Evolutionary conservation across 1,284 basidiomycete genomes (phyloP).

Genomic region (Apiotrichum laibachii): DNA sequence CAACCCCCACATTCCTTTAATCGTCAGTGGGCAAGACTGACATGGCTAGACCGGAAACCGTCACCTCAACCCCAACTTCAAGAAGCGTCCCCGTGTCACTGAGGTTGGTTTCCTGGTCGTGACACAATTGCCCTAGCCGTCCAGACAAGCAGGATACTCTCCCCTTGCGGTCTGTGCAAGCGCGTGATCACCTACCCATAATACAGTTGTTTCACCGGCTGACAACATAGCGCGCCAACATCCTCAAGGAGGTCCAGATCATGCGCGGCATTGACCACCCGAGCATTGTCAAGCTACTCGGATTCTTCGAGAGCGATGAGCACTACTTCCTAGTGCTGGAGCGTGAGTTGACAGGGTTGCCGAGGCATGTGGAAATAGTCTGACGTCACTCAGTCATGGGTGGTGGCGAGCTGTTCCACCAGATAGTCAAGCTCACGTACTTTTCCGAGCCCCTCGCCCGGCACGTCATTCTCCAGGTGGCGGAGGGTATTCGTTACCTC

Average conservation of each 20-base stretch:
- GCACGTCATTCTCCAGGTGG: conserved; percentile 97
- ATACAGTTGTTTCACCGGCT: too few species aligned
- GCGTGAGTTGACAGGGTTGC: conserved; percentile 57
- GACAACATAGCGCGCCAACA: conserved; percentile 78
- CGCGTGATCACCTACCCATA: not conserved
- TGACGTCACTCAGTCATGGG: conserved; percentile 69
- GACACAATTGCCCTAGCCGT: conserved; percentile 5
- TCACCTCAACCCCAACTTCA: conserved; percentile 86
- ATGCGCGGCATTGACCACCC: conserved; percentile 94
- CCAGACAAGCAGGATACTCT: not conserved
- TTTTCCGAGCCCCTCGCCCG: conserved; percentile 92
- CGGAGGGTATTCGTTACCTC: conserved; percentile 88
- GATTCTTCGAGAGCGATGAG: conserved; percentile 87
- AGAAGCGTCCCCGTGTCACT: conserved; percentile 88
- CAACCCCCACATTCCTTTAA: not conserved
- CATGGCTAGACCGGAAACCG: conserved; percentile 73
- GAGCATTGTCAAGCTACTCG: conserved; percentile 80
- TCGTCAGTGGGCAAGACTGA: conserved; percentile 11
- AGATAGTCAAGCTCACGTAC: conserved; percentile 99
- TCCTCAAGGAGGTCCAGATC: conserved; percentile 99
- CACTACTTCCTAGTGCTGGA: conserved; percentile 95
- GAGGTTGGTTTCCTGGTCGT: conserved; percentile 63
- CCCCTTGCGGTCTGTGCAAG: not conserved
- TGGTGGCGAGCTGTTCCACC: conserved; percentile 98
- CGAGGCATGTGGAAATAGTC: not conserved